Percentiles rank a stretch among this genome's conserved stretches.
phyloP scores from a whole-genome alignment of 345 rosid species.

The Excoecaria cochinchinensis region DNA sequence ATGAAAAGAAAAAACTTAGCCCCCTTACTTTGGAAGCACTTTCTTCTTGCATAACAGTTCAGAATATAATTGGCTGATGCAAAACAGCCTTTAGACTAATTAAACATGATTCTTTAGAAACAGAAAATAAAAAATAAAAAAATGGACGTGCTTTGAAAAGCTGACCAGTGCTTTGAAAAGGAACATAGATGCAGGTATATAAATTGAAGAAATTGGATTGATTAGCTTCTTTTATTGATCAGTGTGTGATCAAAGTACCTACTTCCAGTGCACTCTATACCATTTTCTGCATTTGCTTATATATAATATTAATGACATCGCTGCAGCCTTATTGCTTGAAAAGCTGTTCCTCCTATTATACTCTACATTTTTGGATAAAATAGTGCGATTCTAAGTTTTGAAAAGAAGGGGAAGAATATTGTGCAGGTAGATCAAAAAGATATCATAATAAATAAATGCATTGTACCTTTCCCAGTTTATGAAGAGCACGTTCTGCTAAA shows the following conservation, averaged over 20 bases:
- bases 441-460: not conserved
- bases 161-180: not conserved
- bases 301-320: no score
- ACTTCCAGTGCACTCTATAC: no score
- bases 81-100: not conserved
- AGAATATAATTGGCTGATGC: no score
- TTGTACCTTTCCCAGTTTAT: constrained; percentile 73
- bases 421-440: not conserved
- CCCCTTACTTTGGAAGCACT: no score
- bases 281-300: no score
- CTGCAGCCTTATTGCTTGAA: no score
- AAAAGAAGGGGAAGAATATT: not conserved
- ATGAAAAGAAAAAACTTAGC: no score
- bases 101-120: no score
- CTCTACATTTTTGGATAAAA: not conserved
- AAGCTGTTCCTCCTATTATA: no score
- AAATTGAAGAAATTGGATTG: not conserved
- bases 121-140: not conserved
- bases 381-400: not conserved
- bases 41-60: no score
- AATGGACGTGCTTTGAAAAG: no score
- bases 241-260: no score
- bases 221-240: not conserved
- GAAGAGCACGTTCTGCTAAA: constrained; percentile 69
- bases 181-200: not conserved